Conservation (phyloP, 1,139 yeast species). For the Yamadazyma diddensiae region DNA sequence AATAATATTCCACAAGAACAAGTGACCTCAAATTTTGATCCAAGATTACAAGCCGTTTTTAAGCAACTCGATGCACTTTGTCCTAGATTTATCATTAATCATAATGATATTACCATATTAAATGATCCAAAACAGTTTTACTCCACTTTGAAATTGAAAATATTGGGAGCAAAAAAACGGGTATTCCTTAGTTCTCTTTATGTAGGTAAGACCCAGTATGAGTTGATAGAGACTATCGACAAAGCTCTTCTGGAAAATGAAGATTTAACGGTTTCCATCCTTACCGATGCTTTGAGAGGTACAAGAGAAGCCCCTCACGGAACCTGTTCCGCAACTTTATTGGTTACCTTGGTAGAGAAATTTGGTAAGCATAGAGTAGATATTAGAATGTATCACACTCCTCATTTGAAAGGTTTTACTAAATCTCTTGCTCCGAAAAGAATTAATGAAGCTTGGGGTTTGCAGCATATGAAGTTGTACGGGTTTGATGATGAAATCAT, state of each 20-base stretch:
- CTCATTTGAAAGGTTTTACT: conserved; percentile 69
- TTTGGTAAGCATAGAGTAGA: conserved; percentile 72
- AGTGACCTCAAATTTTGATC: conserved; percentile 34
- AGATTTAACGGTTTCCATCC: conserved; percentile 62
- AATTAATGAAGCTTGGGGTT: conserved; percentile 86
- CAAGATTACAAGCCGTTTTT: conserved; percentile 46
- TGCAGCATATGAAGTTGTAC: conserved; percentile 96
- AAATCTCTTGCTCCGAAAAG: conserved; percentile 72
- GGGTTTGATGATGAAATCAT: conserved; percentile 92
- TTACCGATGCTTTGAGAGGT: conserved; percentile 88
- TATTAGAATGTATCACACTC: conserved; percentile 85
- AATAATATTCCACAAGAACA: conserved; percentile 8
- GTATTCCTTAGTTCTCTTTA: conserved; percentile 84
- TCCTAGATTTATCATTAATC: conserved; percentile 62
- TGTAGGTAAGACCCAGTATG: conserved; percentile 79
- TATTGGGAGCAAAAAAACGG: conserved; percentile 51
- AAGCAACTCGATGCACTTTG: conserved; percentile 63
- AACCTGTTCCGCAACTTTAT: conserved; percentile 68
- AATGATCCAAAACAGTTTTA: conserved; percentile 72
- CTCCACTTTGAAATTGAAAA: conserved; percentile 53
- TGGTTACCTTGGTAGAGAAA: conserved; percentile 64
- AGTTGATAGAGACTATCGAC: conserved; percentile 59
- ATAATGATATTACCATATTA: conserved; percentile 63
- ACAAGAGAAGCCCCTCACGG: conserved; percentile 85
- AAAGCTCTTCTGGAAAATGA: conserved; percentile 59